Evolutionary conservation across 257 asterid genomes (phyloP).

Genomic region (Solanum infundibuliforme): DNA sequence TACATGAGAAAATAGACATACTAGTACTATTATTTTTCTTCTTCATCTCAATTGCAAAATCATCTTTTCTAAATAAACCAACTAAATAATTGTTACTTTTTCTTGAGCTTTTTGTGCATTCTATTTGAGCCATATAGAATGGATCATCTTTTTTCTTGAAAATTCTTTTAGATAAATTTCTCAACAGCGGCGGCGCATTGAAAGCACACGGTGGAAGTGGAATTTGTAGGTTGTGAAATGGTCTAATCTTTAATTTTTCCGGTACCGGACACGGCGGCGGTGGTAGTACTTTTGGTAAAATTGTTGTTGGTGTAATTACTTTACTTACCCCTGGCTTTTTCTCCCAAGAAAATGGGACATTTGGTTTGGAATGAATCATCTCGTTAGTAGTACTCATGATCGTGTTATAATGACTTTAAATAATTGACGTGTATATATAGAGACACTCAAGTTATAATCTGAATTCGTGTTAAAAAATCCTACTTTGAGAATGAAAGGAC

Average conservation of each 20-base stretch:
- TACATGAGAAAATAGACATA: slow-evolving; percentile 41
- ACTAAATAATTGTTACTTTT: slow-evolving; percentile 9
- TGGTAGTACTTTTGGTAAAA: slow-evolving; percentile 21
- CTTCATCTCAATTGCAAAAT: slow-evolving; percentile 31
- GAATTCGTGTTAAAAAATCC: background rate
- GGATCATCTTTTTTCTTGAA: slow-evolving; percentile 42
- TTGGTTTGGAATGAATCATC: slow-evolving; percentile 37
- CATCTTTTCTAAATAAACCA: background rate
- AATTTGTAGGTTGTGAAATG: slow-evolving; percentile 15
- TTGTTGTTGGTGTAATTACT: background rate
- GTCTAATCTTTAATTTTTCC: slow-evolving; percentile 9
- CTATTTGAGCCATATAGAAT: slow-evolving; percentile 48
- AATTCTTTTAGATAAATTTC: slow-evolving; percentile 24
- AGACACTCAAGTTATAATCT: background rate
- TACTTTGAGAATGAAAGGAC: background rate
- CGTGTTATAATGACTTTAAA: background rate
- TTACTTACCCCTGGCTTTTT: slow-evolving; percentile 48
- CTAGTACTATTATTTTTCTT: slow-evolving; percentile 2
- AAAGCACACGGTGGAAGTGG: slow-evolving; percentile 47
- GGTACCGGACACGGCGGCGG: slow-evolving; percentile 35
- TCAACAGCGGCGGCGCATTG: slow-evolving; percentile 2
- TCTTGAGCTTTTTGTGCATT: slow-evolving; percentile 52
- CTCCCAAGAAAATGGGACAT: slow-evolving; percentile 65
- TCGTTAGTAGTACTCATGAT: slow-evolving; percentile 1
- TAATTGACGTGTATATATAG: background rate